phyloP scores from a whole-genome alignment of 306 rosid species.

The Castanospermum australe region DNA sequence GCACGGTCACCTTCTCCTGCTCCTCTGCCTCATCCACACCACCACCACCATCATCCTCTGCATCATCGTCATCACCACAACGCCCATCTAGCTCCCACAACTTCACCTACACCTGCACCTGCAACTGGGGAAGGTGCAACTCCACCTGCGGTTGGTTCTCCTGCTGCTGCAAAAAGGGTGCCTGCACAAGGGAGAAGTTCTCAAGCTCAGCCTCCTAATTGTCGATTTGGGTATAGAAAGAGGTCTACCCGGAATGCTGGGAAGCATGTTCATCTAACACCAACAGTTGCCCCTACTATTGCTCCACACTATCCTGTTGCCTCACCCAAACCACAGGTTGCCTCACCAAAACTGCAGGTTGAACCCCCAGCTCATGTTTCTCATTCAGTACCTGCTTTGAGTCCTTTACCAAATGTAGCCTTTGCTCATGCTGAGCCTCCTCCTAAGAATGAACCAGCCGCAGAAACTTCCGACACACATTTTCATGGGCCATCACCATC shows the following conservation, averaged over 20 bases:
- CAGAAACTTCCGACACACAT: constrained; percentile 33
- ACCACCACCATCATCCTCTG: constrained; percentile 44
- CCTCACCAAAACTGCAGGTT: constrained; percentile 49
- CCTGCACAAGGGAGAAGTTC: constrained; percentile 50
- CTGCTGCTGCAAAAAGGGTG: constrained; percentile 39
- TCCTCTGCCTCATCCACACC: constrained; percentile 56
- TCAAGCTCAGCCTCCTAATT: constrained; percentile 64
- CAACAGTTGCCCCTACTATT: constrained; percentile 49
- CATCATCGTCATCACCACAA: constrained; percentile 57
- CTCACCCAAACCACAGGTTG: too few relatives aligned
- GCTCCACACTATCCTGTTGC: constrained; percentile 41
- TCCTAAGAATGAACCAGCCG: constrained; percentile 45
- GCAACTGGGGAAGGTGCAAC: constrained; percentile 32
- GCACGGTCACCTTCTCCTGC: constrained; percentile 65
- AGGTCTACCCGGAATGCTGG: constrained; percentile 42
- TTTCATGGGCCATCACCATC: constrained; percentile 39
- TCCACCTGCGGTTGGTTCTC: constrained; percentile 51
- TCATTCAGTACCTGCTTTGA: constrained; percentile 55
- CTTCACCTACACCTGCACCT: constrained; percentile 60
- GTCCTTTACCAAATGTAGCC: constrained; percentile 78
- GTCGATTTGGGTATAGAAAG: constrained; percentile 43
- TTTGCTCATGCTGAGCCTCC: constrained; percentile 76
- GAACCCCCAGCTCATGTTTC: constrained; percentile 43
- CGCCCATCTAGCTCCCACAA: constrained; percentile 50
- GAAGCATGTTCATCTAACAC: constrained; percentile 47